Percentiles rank a stretch among this genome's conserved stretches.
phyloP scores from a whole-genome alignment of 352 stramenopile species.

The Phytophthora colocasiae region DNA sequence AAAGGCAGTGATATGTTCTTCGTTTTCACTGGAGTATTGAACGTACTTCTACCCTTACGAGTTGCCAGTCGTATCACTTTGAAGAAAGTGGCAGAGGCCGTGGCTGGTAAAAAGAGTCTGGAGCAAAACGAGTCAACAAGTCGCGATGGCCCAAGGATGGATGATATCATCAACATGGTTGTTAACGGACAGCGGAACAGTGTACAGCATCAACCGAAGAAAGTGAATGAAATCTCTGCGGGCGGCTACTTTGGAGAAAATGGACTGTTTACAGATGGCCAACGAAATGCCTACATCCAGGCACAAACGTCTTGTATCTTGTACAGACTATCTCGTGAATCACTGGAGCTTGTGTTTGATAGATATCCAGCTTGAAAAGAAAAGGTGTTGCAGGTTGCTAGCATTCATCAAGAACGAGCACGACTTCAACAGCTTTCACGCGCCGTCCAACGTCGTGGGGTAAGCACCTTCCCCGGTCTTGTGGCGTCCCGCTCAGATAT shows the following conservation, averaged over 20 bases:
- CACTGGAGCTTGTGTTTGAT: conserved; percentile 68
- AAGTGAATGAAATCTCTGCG: conserved; percentile 60
- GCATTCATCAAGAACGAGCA: conserved; percentile 52
- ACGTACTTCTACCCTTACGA: conserved; percentile 45
- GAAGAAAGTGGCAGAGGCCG: too few relatives aligned
- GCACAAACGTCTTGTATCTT: conserved; percentile 66
- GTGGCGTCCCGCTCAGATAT: too few relatives aligned
- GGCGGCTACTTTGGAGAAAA: conserved; percentile 68
- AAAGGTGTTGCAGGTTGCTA: conserved; percentile 61
- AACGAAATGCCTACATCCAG: conserved; percentile 49
- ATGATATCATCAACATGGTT: too few relatives aligned
- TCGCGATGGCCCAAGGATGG: conserved; percentile 14
- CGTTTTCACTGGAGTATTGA: conserved; percentile 61
- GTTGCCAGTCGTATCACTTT: too few relatives aligned
- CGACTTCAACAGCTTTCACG: conserved; percentile 45
- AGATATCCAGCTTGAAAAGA: conserved; percentile 72
- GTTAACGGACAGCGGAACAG: too few relatives aligned
- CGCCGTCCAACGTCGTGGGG: conserved; percentile 42
- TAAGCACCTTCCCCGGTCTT: too few relatives aligned
- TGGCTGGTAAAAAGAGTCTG: background rate
- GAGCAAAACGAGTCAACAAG: conserved; percentile 4
- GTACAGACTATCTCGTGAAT: conserved; percentile 54
- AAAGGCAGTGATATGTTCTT: conserved; percentile 71
- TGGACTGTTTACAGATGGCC: conserved; percentile 53
- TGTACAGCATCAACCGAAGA: conserved; percentile 38